Base-by-base conservation (phyloP, 768 basidiomycete species). In the Kwoniella dendrophila region DNA sequence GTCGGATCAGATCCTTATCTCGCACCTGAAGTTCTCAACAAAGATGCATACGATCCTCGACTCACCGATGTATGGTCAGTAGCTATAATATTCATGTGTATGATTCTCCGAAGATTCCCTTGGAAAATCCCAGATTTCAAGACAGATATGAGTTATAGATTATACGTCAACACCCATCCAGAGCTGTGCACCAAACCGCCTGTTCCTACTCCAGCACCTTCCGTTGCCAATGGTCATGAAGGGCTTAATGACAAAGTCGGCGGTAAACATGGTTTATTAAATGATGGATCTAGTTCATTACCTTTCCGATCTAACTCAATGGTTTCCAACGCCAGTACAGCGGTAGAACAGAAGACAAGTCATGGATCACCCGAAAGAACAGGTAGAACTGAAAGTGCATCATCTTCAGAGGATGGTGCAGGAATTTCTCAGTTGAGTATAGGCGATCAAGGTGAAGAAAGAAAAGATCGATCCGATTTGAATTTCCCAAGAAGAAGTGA, bases 1-100 rank as follows among this genome's bases (percentile, higher is more conserved):
- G 96, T 98, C 57, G 96, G 96, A 48, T 92, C 90, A 51, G 96
- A 98, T 81, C 96, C 96, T 22, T 98, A 98, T 82, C 87, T 98
- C 33, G 96, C 96, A 0, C 96, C 96, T 1, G 96, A 99, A 78
- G 96, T 99, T 16, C 84, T 98, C 59, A 82, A 78, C 32, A 85
- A 86, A 56, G 86, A 89, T 47, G 82, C 82, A 11, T 98, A 99
- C 80, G 96, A 99, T 78, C 95, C 96, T 12, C 85, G 94, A 74
- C 92, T 97, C 82, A 92, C 94, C 14, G 96, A 99, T 79, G 96
- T 99, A 26, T 99, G 96, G 96, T 90, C 89, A 70, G 87, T 95
- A 36, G 96, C 91, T 56, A 92, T 99, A 79, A 99, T 99, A 73
- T 97, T 99, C 83, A 86, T 98, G 83, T 99, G 96, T 83, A 99